Conservation (phyloP, 108 stramenopile species). For the Licmophora abbreviata region DNA sequence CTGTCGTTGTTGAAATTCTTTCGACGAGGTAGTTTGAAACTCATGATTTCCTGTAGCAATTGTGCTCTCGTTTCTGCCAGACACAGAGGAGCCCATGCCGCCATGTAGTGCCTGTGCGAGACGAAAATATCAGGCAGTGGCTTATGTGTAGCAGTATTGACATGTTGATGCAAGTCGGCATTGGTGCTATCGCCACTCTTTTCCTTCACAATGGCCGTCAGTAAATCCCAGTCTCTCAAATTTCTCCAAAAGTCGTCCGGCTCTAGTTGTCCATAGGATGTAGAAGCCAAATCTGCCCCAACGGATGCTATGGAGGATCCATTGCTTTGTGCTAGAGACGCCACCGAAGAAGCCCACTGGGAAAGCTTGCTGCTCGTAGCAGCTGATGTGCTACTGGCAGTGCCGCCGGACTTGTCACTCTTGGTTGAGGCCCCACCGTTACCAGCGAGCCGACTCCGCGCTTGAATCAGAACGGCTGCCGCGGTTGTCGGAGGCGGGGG, state of each 20-base stretch:
- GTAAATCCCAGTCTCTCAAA: slow-evolving; percentile 76
- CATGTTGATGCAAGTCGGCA: not conserved
- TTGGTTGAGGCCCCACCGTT: not conserved
- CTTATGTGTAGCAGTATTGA: not conserved
- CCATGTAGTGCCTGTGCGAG: slow-evolving; percentile 59
- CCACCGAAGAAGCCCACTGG: not conserved
- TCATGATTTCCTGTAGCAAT: slow-evolving; percentile 47
- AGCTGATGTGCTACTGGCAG: not conserved
- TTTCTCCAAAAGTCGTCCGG: slow-evolving; percentile 76
- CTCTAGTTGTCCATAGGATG: slow-evolving; percentile 6
- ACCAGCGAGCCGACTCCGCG: not conserved
- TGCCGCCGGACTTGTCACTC: not conserved
- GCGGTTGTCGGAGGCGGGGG: too few species aligned
- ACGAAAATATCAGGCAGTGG: slow-evolving; percentile 69
- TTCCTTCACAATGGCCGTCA: slow-evolving; percentile 38
- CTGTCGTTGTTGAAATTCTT: not conserved
- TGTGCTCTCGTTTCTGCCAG: slow-evolving; percentile 71
- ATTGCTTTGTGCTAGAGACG: not conserved
- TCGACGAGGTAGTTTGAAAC: not conserved
- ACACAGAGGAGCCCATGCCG: slow-evolving; percentile 71
- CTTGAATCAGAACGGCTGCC: not conserved
- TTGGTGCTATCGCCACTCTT: not conserved
- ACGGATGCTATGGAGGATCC: not conserved
- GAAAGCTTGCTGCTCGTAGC: not conserved
- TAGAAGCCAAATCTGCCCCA: not conserved